phyloP scores from a whole-genome alignment of 2,329 filamentous ascomycete species.

The Rutstroemia sydowiana region DNA sequence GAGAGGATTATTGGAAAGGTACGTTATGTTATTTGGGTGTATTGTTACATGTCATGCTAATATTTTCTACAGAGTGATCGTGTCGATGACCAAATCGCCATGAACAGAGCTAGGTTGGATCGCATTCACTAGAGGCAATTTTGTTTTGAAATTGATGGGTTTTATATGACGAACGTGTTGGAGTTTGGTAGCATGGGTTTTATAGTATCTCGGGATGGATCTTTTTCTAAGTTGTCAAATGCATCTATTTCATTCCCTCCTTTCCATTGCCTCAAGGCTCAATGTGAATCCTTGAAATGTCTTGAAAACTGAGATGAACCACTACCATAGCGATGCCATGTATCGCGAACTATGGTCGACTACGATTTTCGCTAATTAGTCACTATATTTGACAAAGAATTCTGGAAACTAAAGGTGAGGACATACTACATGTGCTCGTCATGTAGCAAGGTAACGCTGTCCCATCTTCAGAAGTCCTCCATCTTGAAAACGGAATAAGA shows the following conservation, averaged over 20 bases:
- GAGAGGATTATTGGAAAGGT: conserved; percentile 74
- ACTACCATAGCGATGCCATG: too few relatives aligned
- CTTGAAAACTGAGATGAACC: too few relatives aligned
- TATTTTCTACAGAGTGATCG: conserved; percentile 57
- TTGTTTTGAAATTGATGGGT: neutral
- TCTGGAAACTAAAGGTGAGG: too few relatives aligned
- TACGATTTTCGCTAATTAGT: too few relatives aligned
- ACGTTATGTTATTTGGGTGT: conserved; percentile 24
- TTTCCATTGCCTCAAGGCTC: neutral
- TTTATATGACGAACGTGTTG: neutral
- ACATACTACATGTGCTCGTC: neutral
- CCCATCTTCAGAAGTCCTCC: neutral
- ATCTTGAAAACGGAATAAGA: neutral
- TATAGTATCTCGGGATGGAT: neutral
- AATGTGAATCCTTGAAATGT: too few relatives aligned
- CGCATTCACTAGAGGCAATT: conserved; percentile 23
- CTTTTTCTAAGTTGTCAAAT: neutral
- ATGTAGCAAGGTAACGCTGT: neutral
- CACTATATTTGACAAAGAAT: too few relatives aligned
- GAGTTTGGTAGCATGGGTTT: conserved; percentile 1
- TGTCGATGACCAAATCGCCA: conserved; percentile 73
- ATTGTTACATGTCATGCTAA: conserved; percentile 26
- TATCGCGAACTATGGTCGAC: too few relatives aligned
- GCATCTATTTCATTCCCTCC: neutral
- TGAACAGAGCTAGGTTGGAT: conserved; percentile 55